Base-by-base conservation (phyloP, 768 basidiomycete genomes). In the Boletus barrowsii region DNA sequence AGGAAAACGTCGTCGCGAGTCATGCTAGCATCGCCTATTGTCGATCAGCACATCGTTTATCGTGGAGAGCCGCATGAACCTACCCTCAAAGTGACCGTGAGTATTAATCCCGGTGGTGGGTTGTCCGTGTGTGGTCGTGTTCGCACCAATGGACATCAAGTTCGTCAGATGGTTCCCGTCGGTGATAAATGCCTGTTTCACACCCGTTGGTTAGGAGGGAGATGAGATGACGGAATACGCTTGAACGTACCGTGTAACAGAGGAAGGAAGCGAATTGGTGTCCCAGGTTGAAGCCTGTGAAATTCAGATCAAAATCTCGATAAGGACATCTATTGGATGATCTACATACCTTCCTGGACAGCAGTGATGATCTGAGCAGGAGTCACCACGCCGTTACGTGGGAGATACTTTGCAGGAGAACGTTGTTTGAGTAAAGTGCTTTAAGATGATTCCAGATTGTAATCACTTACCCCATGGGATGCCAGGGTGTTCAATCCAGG, bases 81-180 rank as follows among this genome's bases (percentile, higher is more conserved):
- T 43, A 48, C 64, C 64, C 56, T 65, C 58, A 35, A 63, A 60
- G 18, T 55, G 60, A 4, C 64, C 55, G 10, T 66, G 64, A 15
- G 49, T 63, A 24, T 55, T 63, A 0, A 66, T 51, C 7, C 64
- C 58, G 0, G 58, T 51, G 29, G 54, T 54, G 37, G 54, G 35
- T 24, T 49, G 17, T 26, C 10, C 33, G 1, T 51, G 30, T 15
- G 40, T 43, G 5, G 64, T 65, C 10, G 47, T 42, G 20, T 66
- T 65, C 37, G 54, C 54, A 48, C 58, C 63, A 17, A 64, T 64
- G 49, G 51, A 57, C 60, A 64, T 66, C 49, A 65, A 45, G 13
- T 65, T 66, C 7, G 63, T 64, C 47, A 66, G 49, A 24, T 60
- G 61, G 20, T 66, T 66, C 4, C 64, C 64, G 17, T 65, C 65